These are phyloP conservation scores for Metroxylon sagu DNA, from an alignment of 176 grass and related monocot species.

Conservation along the genomic window DNA sequence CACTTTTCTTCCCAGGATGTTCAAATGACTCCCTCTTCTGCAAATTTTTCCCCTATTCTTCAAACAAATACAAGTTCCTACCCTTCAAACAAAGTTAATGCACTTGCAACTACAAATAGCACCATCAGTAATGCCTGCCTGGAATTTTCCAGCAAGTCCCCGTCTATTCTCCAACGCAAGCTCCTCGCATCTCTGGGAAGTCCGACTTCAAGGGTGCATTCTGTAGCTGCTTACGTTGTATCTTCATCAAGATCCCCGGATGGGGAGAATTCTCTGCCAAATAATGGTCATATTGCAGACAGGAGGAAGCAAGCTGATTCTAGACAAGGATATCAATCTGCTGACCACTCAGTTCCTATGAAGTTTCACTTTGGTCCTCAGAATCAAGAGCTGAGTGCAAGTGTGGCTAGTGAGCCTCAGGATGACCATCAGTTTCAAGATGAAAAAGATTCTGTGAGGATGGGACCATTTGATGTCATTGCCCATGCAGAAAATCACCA, in stretches of 20 bases:
- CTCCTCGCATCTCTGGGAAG: conserved; percentile 20
- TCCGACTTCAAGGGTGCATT: conserved; percentile 25
- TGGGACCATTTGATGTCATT: neutral
- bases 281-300: conserved; percentile 26
- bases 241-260: conserved; percentile 28
- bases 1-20: conserved; percentile 30
- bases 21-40: conserved; percentile 23
- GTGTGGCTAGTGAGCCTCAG: conserved; percentile 25
- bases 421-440: conserved; percentile 22
- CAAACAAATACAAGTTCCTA: conserved; percentile 28
- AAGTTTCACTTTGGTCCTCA: conserved; percentile 34
- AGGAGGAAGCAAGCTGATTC: conserved; percentile 25
- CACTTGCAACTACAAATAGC: conserved; percentile 18
- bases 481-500: neutral
- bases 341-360: conserved; percentile 25
- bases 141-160: conserved; percentile 38
- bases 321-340: conserved; percentile 24
- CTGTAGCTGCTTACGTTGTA: conserved; percentile 15
- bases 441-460: conserved; percentile 20
- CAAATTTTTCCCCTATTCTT: conserved; percentile 16
- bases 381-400: conserved; percentile 21
- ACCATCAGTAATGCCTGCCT: conserved; percentile 16
- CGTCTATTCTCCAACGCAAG: conserved; percentile 43
- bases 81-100: conserved; percentile 23
- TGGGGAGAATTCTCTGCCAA: conserved; percentile 31